These are phyloP conservation scores for Yamadazyma endophytica DNA, from an alignment of 805 yeast species.

Conservation along the genomic window DNA sequence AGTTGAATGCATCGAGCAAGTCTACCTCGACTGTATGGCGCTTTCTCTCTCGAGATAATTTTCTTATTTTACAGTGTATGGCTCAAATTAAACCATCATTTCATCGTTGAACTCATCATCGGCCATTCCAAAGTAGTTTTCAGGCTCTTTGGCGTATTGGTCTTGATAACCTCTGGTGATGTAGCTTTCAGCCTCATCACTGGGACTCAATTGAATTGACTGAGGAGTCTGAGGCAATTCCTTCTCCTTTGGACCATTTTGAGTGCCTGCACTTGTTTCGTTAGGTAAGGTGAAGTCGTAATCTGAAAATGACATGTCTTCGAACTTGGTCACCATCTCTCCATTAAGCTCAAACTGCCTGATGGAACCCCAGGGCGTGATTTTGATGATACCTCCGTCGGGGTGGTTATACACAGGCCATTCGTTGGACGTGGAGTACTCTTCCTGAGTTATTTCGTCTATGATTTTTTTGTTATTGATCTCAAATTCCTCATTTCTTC, in stretches of 20 bases:
- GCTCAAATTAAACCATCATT: slow-evolving; percentile 3
- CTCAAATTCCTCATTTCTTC: slow-evolving; percentile 9
- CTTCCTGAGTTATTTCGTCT: slow-evolving; percentile 13
- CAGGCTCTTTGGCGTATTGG: slow-evolving; percentile 22
- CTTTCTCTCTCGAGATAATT: no score
- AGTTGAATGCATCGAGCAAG: no score
- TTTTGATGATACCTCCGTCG: slow-evolving; percentile 57
- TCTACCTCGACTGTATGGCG: no score
- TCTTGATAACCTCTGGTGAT: slow-evolving; percentile 28
- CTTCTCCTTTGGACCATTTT: neutral
- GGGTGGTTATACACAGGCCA: slow-evolving; percentile 60
- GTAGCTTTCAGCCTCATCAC: slow-evolving; percentile 36
- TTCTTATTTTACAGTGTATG: no score
- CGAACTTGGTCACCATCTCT: slow-evolving; percentile 44
- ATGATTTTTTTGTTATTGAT: slow-evolving; percentile 10
- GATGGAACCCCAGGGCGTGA: slow-evolving; percentile 62
- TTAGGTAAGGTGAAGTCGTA: slow-evolving; percentile 11
- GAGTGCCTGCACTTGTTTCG: neutral
- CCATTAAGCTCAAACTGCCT: slow-evolving; percentile 45
- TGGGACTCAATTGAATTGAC: slow-evolving; percentile 26
- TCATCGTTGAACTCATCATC: slow-evolving; percentile 12
- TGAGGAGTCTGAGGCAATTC: slow-evolving; percentile 23
- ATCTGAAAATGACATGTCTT: slow-evolving; percentile 33
- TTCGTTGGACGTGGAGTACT: slow-evolving; percentile 28
- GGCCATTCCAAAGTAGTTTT: slow-evolving; percentile 36